Conservation (phyloP, 305 asterid genomes). For the Andrographis paniculata region DNA sequence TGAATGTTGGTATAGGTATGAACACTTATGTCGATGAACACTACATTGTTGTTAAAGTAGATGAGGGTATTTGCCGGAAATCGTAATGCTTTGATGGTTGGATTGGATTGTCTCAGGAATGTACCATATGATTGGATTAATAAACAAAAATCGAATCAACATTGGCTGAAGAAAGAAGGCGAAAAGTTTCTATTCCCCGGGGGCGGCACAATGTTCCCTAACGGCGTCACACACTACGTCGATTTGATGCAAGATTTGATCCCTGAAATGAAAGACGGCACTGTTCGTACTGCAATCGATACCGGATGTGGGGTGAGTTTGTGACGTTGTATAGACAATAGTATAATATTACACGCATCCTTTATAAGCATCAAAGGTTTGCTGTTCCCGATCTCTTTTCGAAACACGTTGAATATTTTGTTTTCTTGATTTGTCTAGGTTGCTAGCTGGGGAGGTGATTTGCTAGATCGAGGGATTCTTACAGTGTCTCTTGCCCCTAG, state of each 20-base stretch:
- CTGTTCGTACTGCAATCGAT: constrained; percentile 81
- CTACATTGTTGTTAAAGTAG: constrained; percentile 1
- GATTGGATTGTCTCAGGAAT: constrained; percentile 51
- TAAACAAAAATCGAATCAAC: constrained; percentile 62
- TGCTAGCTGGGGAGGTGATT: constrained; percentile 86
- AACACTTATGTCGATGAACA: not conserved
- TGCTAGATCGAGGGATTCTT: constrained; percentile 58
- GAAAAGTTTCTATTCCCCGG: constrained; percentile 55
- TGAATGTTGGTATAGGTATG: constrained; percentile 96
- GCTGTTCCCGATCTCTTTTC: too few relatives aligned
- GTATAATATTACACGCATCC: too few relatives aligned
- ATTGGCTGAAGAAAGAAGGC: constrained; percentile 66
- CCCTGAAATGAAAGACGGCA: constrained; percentile 84
- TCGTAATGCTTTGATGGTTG: constrained; percentile 2
- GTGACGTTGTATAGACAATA: too few relatives aligned
- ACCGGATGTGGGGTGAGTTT: constrained; percentile 97
- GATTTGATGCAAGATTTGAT: constrained; percentile 50
- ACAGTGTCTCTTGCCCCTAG: constrained; percentile 76
- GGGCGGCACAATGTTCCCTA: constrained; percentile 64
- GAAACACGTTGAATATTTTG: too few relatives aligned
- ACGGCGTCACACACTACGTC: constrained; percentile 45
- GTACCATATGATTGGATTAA: constrained; percentile 97
- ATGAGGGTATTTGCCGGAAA: constrained; percentile 6
- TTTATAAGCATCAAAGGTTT: too few relatives aligned
- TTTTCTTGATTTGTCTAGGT: constrained; percentile 28